Evolutionary conservation across 2,329 filamentous ascomycete species (phyloP).

Genomic region (Arthrobotrys conoides): DNA sequence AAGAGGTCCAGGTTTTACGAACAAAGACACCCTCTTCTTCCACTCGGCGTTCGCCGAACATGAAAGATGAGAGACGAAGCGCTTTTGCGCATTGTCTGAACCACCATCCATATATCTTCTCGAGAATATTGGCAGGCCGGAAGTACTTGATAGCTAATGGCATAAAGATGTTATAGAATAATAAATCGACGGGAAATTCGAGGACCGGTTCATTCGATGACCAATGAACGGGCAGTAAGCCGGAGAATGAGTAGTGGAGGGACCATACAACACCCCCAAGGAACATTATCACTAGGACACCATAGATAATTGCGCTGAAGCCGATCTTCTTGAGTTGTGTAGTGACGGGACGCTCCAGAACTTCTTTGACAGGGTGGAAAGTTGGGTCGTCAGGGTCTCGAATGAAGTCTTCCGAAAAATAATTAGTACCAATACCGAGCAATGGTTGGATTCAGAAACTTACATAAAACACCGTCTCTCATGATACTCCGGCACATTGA

Average conservation of each 20-base stretch:
- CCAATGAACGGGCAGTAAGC: conserved; percentile 91
- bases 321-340: conserved; percentile 96
- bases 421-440: conserved; percentile 65
- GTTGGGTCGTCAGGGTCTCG: conserved; percentile 97
- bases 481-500: conserved; percentile 99
- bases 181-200: conserved; percentile 92
- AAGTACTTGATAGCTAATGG: conserved; percentile 87
- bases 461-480: conserved; percentile 91
- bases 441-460: conserved; percentile 66
- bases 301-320: conserved; percentile 96
- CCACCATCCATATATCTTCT: conserved; percentile 95
- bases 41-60: conserved; percentile 84
- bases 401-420: conserved; percentile 80
- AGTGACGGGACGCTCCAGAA: conserved; percentile 90
- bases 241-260: conserved; percentile 77
- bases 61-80: conserved; percentile 88
- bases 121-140: conserved; percentile 85
- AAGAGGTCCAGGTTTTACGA: conserved; percentile 73
- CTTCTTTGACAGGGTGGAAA: conserved; percentile 96
- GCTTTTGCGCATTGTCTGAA: conserved; percentile 86
- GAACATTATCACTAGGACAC: conserved; percentile 90
- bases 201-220: conserved; percentile 91
- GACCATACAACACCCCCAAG: conserved; percentile 96
- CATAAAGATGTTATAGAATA: conserved; percentile 98
- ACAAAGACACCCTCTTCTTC: conserved; percentile 84